Percentiles rank a stretch among this genome's conserved stretches.
Evolutionary conservation across 1,284 basidiomycete species (phyloP).

Genomic region (Ustilago crameri): DNA sequence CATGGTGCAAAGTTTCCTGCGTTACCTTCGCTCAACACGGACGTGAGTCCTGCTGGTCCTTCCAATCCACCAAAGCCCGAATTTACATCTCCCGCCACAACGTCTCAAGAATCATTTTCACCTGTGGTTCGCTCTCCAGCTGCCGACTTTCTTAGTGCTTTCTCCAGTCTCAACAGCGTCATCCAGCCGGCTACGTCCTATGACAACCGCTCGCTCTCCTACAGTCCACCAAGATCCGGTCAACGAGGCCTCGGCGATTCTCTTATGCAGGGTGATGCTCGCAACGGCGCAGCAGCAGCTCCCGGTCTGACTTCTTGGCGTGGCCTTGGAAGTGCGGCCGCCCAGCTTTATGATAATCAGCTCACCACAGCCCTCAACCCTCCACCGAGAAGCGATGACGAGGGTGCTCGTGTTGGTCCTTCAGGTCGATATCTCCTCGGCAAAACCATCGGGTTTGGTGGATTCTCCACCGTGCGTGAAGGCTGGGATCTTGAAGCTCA

Average conservation of each 20-base stretch:
- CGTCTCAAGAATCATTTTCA: slow-evolving; percentile 15
- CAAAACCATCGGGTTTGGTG: slow-evolving; percentile 81
- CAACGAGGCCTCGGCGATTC: slow-evolving; percentile 32
- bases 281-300: slow-evolving; percentile 25
- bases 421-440: slow-evolving; percentile 77
- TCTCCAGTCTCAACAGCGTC: slow-evolving; percentile 68
- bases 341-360: slow-evolving; percentile 29
- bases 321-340: slow-evolving; percentile 44
- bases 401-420: slow-evolving; percentile 55
- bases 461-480: slow-evolving; percentile 84
- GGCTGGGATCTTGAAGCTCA: slow-evolving; percentile 67
- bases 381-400: slow-evolving; percentile 42
- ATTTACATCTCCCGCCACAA: slow-evolving; percentile 14
- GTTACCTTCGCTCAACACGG: slow-evolving; percentile 20
- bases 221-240: slow-evolving; percentile 41
- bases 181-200: slow-evolving; percentile 24
- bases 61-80: slow-evolving; percentile 7
- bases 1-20: not conserved
- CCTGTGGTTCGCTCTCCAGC: slow-evolving; percentile 71
- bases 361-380: slow-evolving; percentile 24
- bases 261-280: slow-evolving; percentile 23
- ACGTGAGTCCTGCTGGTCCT: not conserved
- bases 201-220: slow-evolving; percentile 43
- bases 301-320: slow-evolving; percentile 33
- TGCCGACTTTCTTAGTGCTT: slow-evolving; percentile 80